Base-by-base conservation (phyloP, 23 red algal species). In the Cyanidium caldarium region DNA sequence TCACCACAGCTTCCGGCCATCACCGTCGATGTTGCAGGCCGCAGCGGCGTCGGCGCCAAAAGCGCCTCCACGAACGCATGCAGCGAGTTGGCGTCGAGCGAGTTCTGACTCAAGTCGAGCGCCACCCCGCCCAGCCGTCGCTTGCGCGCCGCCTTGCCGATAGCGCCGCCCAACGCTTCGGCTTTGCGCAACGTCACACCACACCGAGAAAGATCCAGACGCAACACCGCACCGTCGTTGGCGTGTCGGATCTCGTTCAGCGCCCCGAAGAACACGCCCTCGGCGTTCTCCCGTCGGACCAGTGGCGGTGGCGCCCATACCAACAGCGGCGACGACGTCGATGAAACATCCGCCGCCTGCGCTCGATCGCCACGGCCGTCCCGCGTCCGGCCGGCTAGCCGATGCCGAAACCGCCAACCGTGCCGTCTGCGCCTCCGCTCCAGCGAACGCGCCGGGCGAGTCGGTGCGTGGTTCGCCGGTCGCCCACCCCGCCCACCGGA, bases 211-310 rank as follows among this genome's bases (percentile, higher is more conserved):
- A 61, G n/a, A 61, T 61, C 51, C 23, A 61, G 23, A 61, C 19
- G 31, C 23, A 61, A 25, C n/a, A 61, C 7, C 7, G 51, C 23
- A 25, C 51, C 13, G 23, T 61, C 21, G 7, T 61, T 28, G 7
- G 51, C 51, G 51, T 61, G 19, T 10, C 51, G 51, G 51, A 61
- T 61, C 23, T 61, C 51, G 23, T 61, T 61, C 51, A 61, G 21
- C 10, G 51, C 51, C 19, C 51, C 31, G 23, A 61, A 61, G 21
- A 61, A 61, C 7, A 61, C 10, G 51, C 31, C 31, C 21, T 61
- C 51, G n/a, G 51, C 19, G 51, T 28, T 16, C 21, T 61, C 51
- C 5, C 51, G 51, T 61, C 31, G 19, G n/a, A 28, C 19, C 5
- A 61, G 23, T 28, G 51, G 51, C 23, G 51, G 51, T 28, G 51